Conservation (phyloP, 140 eudicot genomes). For the Stevia rebaudiana region DNA sequence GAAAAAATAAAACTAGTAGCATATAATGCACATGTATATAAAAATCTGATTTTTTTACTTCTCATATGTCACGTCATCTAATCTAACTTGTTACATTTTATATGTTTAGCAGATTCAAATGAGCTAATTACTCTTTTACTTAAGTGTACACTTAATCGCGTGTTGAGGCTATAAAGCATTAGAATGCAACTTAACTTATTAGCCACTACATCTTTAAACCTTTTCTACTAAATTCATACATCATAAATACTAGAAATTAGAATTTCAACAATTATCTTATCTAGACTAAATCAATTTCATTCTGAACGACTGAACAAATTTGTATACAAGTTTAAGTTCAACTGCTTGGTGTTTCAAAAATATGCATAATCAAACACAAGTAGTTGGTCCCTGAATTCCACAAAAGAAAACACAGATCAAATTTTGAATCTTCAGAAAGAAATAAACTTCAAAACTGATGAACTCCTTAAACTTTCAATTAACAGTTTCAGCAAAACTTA, state of each 20-base stretch:
- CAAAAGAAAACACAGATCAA: background rate
- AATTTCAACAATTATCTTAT: background rate
- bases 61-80: background rate
- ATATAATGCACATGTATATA: too few species aligned
- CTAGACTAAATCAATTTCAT: background rate
- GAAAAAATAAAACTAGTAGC: too few species aligned
- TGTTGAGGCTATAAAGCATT: background rate
- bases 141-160: background rate
- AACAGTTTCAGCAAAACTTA: too few species aligned
- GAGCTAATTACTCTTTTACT: background rate
- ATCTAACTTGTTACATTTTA: too few species aligned
- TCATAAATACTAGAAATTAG: background rate
- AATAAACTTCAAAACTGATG: background rate
- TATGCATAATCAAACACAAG: background rate
- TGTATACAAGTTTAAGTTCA: too few species aligned
- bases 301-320: background rate
- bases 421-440: background rate
- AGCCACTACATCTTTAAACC: background rate
- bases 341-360: background rate
- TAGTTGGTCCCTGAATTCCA: constrained; percentile 1
- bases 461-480: background rate
- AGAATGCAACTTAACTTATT: background rate
- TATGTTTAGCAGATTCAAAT: background rate
- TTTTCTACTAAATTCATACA: background rate
- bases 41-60: too few species aligned